Evolutionary conservation across 257 asterid species (phyloP).

Genomic region (Gardenia jasminoides): DNA sequence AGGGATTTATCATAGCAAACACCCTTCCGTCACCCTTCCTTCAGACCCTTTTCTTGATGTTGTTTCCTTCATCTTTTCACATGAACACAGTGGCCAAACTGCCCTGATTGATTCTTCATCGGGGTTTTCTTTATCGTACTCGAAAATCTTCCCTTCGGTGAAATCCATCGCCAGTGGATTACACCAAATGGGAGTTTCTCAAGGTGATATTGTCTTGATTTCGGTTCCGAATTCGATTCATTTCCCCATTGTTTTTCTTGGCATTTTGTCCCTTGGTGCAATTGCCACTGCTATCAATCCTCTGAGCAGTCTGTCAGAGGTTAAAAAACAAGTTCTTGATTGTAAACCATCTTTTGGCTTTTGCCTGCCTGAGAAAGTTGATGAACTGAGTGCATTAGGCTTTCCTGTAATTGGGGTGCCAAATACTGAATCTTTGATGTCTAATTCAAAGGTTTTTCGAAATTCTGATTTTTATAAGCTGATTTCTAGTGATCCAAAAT

Average conservation of each 20-base stretch:
- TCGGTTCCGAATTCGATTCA: conserved; percentile 64
- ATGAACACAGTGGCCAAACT: conserved; percentile 42
- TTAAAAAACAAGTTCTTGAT: conserved; percentile 55
- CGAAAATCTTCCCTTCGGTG: conserved; percentile 43
- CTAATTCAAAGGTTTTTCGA: conserved; percentile 15
- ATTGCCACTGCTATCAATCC: conserved; percentile 65
- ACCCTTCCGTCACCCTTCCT: conserved; percentile 50
- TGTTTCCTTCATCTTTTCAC: conserved; percentile 71
- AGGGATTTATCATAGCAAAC: conserved; percentile 61
- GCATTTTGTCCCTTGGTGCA: conserved; percentile 66
- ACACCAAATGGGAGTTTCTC: conserved; percentile 53
- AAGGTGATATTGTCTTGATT: conserved; percentile 67
- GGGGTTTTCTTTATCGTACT: conserved; percentile 58
- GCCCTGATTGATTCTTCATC: conserved; percentile 70
- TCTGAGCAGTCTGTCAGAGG: conserved; percentile 54
- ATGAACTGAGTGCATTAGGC: conserved; percentile 39
- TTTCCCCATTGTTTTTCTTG: conserved; percentile 63
- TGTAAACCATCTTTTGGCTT: conserved; percentile 47
- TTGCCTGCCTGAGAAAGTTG: conserved; percentile 33
- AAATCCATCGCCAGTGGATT: conserved; percentile 71
- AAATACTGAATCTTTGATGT: conserved; percentile 20
- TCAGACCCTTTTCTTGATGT: conserved; percentile 64
- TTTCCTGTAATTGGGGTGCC: conserved; percentile 59
- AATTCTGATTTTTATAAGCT: conserved; percentile 38
- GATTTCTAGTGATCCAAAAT: conserved; percentile 49